A percentile compares a stretch with the other conserved stretches of the same genome.
phyloP scores from a whole-genome alignment of 345 rosid species.

The Fremontodendron californicum region DNA sequence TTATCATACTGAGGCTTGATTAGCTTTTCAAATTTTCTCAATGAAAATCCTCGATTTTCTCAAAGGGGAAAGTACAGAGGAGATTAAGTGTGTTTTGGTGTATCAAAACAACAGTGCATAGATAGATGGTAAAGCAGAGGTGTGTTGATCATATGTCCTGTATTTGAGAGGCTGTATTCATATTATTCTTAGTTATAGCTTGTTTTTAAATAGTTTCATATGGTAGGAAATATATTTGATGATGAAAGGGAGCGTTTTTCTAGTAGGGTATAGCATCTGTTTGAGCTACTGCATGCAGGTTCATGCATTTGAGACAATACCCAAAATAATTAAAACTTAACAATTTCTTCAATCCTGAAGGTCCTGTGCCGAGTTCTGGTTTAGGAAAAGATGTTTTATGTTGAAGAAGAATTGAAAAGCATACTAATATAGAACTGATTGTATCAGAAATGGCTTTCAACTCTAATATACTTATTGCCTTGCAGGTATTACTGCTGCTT shows the following conservation, averaged over 20 bases:
- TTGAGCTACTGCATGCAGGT: neutral
- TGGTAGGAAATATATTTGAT: neutral
- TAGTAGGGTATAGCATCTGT: neutral
- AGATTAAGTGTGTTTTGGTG: neutral
- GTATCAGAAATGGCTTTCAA: neutral
- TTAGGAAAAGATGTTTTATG: neutral
- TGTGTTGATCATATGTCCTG: neutral
- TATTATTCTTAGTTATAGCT: neutral
- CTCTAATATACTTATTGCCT: conserved; percentile 12
- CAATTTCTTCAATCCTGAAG: neutral
- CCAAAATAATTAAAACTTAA: neutral
- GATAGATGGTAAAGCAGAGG: neutral
- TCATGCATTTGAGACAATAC: neutral
- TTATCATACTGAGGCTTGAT: neutral
- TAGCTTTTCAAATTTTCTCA: neutral
- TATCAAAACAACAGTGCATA: neutral
- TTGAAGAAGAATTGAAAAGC: neutral
- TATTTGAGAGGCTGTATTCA: neutral
- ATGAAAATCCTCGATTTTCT: neutral
- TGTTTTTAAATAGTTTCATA: neutral
- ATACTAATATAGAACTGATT: neutral
- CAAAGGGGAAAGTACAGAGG: neutral
- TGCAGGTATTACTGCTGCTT: conserved; percentile 94
- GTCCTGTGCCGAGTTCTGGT: neutral
- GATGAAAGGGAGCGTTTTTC: neutral